Evolutionary conservation across 805 yeast species (phyloP).

Genomic region (Wickerhamomyces sydowiorum): DNA sequence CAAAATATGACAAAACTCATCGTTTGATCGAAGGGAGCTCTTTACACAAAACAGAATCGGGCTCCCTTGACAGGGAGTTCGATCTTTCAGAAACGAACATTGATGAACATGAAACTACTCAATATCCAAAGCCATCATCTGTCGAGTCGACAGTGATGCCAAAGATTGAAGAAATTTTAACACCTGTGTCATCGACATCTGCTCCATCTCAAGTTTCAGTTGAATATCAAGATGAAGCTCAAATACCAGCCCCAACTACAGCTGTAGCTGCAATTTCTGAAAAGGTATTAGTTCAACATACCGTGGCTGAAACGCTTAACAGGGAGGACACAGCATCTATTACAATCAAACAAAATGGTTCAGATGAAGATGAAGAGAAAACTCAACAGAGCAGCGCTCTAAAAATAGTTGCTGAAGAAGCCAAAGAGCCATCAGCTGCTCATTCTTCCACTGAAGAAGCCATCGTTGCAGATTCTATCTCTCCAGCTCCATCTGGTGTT

Average conservation of each 20-base stretch:
- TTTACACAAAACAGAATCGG: too few species aligned
- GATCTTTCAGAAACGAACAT: too few species aligned
- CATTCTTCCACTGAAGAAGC: background rate
- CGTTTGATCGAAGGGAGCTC: too few species aligned
- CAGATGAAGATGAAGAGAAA: conserved; percentile 5
- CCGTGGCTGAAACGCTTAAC: conserved; percentile 1
- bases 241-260: too few species aligned
- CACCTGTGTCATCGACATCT: background rate
- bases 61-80: too few species aligned
- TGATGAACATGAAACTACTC: too few species aligned
- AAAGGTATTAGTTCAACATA: background rate
- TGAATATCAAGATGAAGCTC: background rate
- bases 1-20: too few species aligned
- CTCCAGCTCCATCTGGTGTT: conserved; percentile 7
- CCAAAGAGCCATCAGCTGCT: conserved; percentile 7
- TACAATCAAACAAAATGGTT: conserved; percentile 2
- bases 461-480: conserved; percentile 5
- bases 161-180: background rate
- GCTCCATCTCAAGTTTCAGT: background rate
- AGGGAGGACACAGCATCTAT: background rate
- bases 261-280: background rate
- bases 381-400: conserved; percentile 1
- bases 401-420: conserved; percentile 1
- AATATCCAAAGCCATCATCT: background rate
- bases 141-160: background rate